Conservation (phyloP, 345 rosid genomes). For the Pelargonium nanum region DNA sequence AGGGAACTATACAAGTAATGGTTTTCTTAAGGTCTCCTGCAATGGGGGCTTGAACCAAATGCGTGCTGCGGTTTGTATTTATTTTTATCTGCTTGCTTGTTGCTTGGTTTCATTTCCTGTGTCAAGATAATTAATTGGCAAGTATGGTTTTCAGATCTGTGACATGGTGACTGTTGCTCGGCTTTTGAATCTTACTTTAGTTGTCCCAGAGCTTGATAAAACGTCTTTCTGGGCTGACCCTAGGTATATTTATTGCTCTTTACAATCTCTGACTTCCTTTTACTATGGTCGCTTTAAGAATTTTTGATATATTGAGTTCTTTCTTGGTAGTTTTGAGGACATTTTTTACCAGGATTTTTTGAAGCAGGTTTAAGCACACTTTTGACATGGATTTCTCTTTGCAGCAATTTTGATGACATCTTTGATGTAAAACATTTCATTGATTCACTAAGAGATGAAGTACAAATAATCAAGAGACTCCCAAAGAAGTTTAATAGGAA, state of each 20-base stretch:
- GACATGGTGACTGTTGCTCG: constrained; percentile 87
- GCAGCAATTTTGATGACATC: constrained; percentile 93
- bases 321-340: not conserved
- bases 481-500: constrained; percentile 65
- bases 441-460: constrained; percentile 85
- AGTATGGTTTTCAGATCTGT: constrained; percentile 53
- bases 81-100: constrained; percentile 13
- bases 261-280: not conserved
- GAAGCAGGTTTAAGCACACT: not conserved
- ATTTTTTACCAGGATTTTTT: not conserved
- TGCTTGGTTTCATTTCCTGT: constrained; percentile 10
- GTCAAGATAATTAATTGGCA: constrained; percentile 11
- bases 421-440: constrained; percentile 87
- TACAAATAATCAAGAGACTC: constrained; percentile 65
- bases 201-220: constrained; percentile 95
- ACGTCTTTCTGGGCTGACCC: constrained; percentile 97
- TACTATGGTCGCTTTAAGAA: not conserved
- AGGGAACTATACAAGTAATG: constrained; percentile 81
- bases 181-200: constrained; percentile 83
- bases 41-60: constrained; percentile 95
- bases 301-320: not conserved
- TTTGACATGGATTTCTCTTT: constrained; percentile 13
- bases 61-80: constrained; percentile 76
- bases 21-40: constrained; percentile 75
- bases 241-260: constrained; percentile 33